Conservation (phyloP, 306 rosid species). For the Acacia crassicarpa region DNA sequence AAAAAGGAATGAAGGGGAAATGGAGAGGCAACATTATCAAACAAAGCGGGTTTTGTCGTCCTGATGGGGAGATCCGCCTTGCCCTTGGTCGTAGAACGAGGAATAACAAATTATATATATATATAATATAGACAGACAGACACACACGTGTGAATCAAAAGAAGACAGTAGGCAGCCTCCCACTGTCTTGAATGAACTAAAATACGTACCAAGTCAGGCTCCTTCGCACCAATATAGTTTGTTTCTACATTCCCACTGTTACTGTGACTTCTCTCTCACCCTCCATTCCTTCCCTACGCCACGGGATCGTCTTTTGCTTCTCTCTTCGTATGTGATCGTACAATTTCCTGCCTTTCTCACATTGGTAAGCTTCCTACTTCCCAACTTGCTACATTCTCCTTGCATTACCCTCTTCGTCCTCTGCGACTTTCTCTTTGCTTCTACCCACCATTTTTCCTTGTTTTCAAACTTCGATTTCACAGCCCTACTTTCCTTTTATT, state of each 20-base stretch:
- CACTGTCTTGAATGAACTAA: not conserved
- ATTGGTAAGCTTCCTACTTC: constrained; percentile 38
- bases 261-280: constrained; percentile 1
- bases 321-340: not conserved
- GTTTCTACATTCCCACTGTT: not conserved
- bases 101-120: not conserved
- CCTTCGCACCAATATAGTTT: not conserved
- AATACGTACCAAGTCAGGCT: not conserved
- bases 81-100: not conserved
- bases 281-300: not conserved
- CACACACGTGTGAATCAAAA: too few relatives aligned
- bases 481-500: not conserved
- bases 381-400: not conserved
- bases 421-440: not conserved
- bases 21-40: not conserved
- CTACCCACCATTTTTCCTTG: not conserved
- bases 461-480: not conserved
- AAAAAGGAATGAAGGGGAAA: not conserved
- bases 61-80: not conserved
- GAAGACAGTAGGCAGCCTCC: not conserved
- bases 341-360: constrained; percentile 34
- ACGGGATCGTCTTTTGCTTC: constrained; percentile 4
- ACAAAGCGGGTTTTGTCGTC: not conserved
- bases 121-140: not conserved
- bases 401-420: not conserved